phyloP scores from a whole-genome alignment of 192 early-diverging fungal genomes.

The Coemansia sp. region DNA sequence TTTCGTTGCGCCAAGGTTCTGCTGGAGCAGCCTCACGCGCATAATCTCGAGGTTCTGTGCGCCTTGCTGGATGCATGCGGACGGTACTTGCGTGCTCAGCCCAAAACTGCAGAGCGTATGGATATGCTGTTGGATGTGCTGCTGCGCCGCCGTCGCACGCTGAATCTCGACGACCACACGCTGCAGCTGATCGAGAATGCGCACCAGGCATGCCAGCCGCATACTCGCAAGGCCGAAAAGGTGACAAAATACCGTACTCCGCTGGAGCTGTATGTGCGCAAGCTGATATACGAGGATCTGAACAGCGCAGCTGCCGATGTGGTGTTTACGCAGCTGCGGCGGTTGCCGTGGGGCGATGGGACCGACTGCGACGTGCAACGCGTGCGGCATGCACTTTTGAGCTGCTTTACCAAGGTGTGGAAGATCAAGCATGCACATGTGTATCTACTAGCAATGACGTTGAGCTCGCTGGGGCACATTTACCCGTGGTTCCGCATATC shows the following conservation, averaged over 20 bases:
- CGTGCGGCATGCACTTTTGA: conserved; percentile 60
- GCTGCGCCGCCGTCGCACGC: conserved; percentile 81
- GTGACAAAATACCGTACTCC: conserved; percentile 71
- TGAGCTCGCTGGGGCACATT: conserved; percentile 70
- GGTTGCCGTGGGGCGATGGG: conserved; percentile 73
- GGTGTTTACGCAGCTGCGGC: conserved; percentile 69
- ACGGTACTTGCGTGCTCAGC: conserved; percentile 74
- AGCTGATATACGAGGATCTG: conserved; percentile 84
- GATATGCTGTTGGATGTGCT: conserved; percentile 76
- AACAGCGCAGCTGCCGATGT: conserved; percentile 67
- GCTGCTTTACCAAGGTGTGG: conserved; percentile 87
- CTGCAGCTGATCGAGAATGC: conserved; percentile 92
- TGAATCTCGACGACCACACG: conserved; percentile 82
- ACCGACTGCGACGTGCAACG: conserved; percentile 28
- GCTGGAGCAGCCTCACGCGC: conserved; percentile 79
- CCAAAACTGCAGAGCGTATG: conserved; percentile 72
- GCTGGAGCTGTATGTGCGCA: conserved; percentile 84
- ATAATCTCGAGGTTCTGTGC: conserved; percentile 84
- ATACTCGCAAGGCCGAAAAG: too few species aligned
- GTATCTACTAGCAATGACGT: conserved; percentile 76
- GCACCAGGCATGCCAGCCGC: conserved; percentile 73
- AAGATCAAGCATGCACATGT: conserved; percentile 90
- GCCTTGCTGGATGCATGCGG: conserved; percentile 84
- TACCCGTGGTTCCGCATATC: conserved; percentile 85
- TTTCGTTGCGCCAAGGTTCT: conserved; percentile 83